Evolutionary conservation across 345 rosid species (phyloP).

Genomic region (Bruguiera gymnorhiza): DNA sequence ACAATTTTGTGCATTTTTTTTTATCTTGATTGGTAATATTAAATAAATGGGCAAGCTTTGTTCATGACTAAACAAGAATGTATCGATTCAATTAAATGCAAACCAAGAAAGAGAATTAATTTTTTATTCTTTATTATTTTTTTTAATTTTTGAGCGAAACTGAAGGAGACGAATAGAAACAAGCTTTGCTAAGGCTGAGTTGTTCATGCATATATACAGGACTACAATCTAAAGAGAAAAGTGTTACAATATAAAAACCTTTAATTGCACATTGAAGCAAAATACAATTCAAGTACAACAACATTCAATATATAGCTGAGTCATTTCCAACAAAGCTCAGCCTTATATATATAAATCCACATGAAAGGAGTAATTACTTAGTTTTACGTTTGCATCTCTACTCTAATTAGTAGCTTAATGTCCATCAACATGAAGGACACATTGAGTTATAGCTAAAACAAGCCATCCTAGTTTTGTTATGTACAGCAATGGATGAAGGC

Average conservation of each 20-base stretch:
- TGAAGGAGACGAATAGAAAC: neutral
- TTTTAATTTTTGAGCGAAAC: neutral
- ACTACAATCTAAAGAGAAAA: constrained; percentile 1
- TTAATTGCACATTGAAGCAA: constrained; percentile 19
- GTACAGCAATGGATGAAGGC: constrained; percentile 44
- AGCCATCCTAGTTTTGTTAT: constrained; percentile 52
- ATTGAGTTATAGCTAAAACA: constrained; percentile 28
- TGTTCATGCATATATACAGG: too few species aligned
- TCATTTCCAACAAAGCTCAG: constrained; percentile 26
- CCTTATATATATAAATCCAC: constrained; percentile 16
- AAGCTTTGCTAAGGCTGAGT: neutral
- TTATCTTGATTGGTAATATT: too few species aligned
- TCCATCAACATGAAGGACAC: constrained; percentile 27
- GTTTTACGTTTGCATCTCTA: constrained; percentile 23
- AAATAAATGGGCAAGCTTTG: too few species aligned
- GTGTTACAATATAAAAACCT: constrained; percentile 17
- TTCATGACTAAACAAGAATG: too few species aligned
- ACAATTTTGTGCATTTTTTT: neutral
- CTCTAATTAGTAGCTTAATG: constrained; percentile 15
- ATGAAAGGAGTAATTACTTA: constrained; percentile 22
- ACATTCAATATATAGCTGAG: constrained; percentile 22
- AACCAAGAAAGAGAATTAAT: too few species aligned
- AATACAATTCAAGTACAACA: constrained; percentile 17
- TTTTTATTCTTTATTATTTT: too few species aligned
- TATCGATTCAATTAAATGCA: too few species aligned